Base-by-base conservation (phyloP, 2,329 filamentous ascomycete genomes). In the Penicillium corylophilum region DNA sequence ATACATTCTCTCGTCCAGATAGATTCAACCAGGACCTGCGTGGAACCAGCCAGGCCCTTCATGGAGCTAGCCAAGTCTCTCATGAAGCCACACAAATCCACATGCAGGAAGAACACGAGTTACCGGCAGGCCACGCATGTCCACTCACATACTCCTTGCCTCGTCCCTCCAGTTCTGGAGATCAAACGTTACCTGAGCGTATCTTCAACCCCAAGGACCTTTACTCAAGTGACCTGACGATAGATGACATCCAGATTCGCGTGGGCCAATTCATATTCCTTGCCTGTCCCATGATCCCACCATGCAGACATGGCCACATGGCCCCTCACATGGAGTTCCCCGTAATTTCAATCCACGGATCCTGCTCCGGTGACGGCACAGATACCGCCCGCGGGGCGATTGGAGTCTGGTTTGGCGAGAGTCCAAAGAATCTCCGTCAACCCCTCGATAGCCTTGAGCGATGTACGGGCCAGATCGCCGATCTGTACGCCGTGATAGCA, bases 391-490 rank as follows among this genome's bases (percentile, higher is more conserved):
- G 13, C 8, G 12, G 20, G 7, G 20, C 23, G n/a, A n/a, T 41
- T 20, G 22, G 22, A 20, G 12, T 41, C 39, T 26, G 23, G 20
- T 15, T 24, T 24, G 39, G 39, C 23, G 22, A 41, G 8, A 41
- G 23, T 13, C 39, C 23, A 2, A 28, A 50, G 16, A 62, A 62
- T 26, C 22, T 46, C 26, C 38, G 43, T 2, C 20, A 8, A 2
- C 18, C 24, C 7, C 38, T 63, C 22, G 33, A 53, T 13, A 46
- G 51, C n/a, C 31, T 44, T 7, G 41, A 41, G 9, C 50, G 22
- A 22, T 22, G 57, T 9, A 64, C 60, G 2, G 44, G 16, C 8
- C 60, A 64, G 24, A 47, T 50, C n/a, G 60, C 61, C 3, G 48
- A 62, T 29, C 48, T 63, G 22, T 48, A 31, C 13, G 60, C 61